Conservation (phyloP, 495 filamentous ascomycete species). For the Opeltia flavorubescens region DNA sequence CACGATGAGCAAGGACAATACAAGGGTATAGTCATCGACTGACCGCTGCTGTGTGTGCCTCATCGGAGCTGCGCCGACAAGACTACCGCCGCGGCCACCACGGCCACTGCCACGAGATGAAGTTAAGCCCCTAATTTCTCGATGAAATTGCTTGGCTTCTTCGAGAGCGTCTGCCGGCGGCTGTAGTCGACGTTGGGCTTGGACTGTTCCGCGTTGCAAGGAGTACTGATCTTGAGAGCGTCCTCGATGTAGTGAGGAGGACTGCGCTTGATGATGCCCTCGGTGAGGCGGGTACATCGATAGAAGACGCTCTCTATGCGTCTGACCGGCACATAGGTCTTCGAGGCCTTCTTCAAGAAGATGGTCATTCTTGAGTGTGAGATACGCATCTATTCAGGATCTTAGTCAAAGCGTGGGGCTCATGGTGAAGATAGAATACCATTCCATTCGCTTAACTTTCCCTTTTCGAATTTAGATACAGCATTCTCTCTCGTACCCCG, state of each 20-base stretch:
- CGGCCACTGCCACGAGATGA: background rate
- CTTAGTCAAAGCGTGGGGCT: background rate
- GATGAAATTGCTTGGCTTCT: background rate
- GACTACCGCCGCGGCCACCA: conserved; percentile 6
- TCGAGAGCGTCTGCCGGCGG: no score
- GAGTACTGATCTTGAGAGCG: background rate
- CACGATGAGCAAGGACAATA: no score
- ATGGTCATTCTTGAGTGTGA: conserved; percentile 7
- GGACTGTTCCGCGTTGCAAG: no score
- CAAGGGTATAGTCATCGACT: no score
- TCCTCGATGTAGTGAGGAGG: background rate
- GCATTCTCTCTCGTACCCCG: conserved; percentile 13
- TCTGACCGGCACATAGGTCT: conserved; percentile 12
- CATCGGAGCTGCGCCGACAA: background rate
- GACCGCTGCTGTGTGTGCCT: background rate
- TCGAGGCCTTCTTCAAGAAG: conserved; percentile 4
- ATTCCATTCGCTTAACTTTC: background rate
- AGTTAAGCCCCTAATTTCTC: background rate
- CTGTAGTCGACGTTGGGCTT: no score
- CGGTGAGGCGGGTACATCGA: background rate
- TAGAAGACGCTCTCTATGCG: conserved; percentile 3
- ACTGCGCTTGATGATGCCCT: background rate
- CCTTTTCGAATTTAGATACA: conserved; percentile 1
- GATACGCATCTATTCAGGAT: conserved; percentile 5
- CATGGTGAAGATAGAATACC: conserved; percentile 1